Conservation (phyloP, 805 yeast species). For the Candida germanica region DNA sequence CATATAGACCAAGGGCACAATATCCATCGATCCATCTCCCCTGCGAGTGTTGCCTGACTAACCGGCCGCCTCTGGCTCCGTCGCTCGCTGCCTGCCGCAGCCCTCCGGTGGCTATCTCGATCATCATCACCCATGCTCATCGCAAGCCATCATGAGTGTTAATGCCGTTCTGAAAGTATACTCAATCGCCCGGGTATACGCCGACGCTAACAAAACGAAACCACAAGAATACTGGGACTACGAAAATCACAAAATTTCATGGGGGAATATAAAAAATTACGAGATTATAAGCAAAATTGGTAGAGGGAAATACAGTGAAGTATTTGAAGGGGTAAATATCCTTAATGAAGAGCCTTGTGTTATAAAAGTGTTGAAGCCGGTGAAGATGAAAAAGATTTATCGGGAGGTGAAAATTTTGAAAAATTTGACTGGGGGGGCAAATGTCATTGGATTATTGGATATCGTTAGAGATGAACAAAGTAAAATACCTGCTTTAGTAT, state of each 20-base stretch:
- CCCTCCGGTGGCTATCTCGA: no score
- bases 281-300: conserved; percentile 85
- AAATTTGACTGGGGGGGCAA: conserved; percentile 81
- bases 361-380: conserved; percentile 90
- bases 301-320: conserved; percentile 92
- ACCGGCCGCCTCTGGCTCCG: no score
- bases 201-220: conserved; percentile 71
- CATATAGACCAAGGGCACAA: no score
- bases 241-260: conserved; percentile 64
- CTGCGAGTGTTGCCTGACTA: no score
- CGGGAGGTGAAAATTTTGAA: conserved; percentile 86
- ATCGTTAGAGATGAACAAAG: conserved; percentile 83
- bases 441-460: conserved; percentile 71
- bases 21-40: no score
- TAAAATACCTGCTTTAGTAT: conserved; percentile 84
- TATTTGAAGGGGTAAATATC: conserved; percentile 77
- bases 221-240: conserved; percentile 88
- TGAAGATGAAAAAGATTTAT: conserved; percentile 87
- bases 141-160: no score
- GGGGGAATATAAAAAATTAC: conserved; percentile 84
- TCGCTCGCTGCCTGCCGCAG: no score
- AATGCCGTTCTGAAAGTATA: conserved; percentile 20
- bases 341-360: conserved; percentile 65
- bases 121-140: no score
- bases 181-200: conserved; percentile 76